Evolutionary conservation across 768 basidiomycete genomes (phyloP).

Genomic region (Phylloporus scabripes): DNA sequence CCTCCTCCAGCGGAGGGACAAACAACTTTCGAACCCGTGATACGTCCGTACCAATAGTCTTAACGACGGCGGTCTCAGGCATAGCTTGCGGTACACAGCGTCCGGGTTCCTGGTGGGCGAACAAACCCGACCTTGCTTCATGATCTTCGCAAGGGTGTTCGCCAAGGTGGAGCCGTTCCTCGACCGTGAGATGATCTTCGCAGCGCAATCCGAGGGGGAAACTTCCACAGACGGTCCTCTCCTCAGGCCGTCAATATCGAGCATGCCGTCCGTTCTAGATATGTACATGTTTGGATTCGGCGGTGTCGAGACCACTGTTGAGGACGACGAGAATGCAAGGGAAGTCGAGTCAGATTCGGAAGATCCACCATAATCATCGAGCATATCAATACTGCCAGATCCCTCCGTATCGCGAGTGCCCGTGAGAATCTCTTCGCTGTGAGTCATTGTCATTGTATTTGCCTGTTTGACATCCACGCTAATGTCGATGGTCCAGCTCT

Average conservation of each 20-base stretch:
- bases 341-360: background rate
- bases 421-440: too few species aligned
- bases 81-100: background rate
- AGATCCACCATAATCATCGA: too few species aligned
- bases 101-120: background rate
- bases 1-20: constrained; percentile 4
- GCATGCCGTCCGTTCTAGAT: background rate
- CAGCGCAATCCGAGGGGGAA: background rate
- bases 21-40: constrained; percentile 1
- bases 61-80: background rate
- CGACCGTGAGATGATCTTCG: background rate
- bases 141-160: background rate
- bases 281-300: too few species aligned
- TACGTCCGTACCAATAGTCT: background rate
- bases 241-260: background rate
- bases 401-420: too few species aligned
- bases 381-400: too few species aligned
- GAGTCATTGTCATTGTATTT: background rate
- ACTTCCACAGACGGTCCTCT: background rate
- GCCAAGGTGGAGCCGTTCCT: background rate
- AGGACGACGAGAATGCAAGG: background rate
- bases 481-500: background rate
- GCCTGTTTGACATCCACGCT: background rate
- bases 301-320: background rate
- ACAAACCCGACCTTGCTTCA: background rate